Evolutionary conservation across 495 filamentous ascomycete genomes (phyloP).

Genomic region (Viridothelium virens): DNA sequence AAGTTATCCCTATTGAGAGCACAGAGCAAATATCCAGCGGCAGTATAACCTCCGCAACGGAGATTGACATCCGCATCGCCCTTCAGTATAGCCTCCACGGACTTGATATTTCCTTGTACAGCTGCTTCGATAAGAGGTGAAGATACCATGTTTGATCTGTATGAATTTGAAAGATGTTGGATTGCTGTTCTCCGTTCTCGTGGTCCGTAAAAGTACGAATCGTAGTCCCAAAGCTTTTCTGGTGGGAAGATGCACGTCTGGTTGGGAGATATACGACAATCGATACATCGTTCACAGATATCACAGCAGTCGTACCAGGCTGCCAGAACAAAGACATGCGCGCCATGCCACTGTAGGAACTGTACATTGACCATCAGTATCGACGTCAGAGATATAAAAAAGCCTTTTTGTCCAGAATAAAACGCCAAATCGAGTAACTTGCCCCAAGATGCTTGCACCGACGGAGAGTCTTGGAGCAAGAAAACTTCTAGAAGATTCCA

Average conservation of each 20-base stretch:
- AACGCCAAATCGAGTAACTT: slow-evolving; percentile 1
- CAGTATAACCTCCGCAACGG: background rate
- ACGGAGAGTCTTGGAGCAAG: background rate
- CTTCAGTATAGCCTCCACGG: background rate
- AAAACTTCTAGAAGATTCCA: background rate
- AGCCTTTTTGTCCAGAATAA: background rate
- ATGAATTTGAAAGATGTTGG: background rate
- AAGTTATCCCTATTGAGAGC: background rate
- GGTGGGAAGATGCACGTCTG: background rate
- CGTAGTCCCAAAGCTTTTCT: background rate
- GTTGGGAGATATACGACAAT: background rate
- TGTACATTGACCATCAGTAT: background rate
- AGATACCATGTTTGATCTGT: background rate
- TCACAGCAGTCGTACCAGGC: slow-evolving; percentile 1
- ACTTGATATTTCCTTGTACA: background rate
- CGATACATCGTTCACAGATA: background rate
- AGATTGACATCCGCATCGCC: background rate
- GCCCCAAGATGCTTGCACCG: background rate
- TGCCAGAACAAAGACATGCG: background rate
- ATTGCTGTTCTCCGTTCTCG: background rate
- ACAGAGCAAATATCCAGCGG: background rate
- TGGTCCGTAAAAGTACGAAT: background rate
- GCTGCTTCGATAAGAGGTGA: slow-evolving; percentile 2
- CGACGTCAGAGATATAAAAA: background rate
- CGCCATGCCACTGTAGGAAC: background rate